Evolutionary conservation across 108 stramenopile genomes (phyloP).

Genomic region (Fragilariopsis cylindrus): DNA sequence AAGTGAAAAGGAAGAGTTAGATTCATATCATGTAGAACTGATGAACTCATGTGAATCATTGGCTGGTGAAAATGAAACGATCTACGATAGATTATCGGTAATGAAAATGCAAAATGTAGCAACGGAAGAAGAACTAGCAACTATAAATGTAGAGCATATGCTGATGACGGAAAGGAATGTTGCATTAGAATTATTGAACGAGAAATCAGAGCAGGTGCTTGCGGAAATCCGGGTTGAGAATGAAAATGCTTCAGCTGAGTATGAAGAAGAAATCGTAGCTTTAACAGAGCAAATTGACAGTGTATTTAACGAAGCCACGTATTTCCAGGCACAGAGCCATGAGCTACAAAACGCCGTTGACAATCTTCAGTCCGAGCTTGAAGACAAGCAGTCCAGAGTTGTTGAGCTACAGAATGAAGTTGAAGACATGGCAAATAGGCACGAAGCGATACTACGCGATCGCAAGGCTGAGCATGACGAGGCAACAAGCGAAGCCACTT

Average conservation of each 20-base stretch:
- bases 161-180: conserved; percentile 2
- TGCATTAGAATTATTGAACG: background rate
- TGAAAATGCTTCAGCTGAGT: background rate
- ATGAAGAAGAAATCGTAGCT: conserved; percentile 12
- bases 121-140: background rate
- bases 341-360: conserved; percentile 9
- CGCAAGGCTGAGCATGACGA: conserved; percentile 32
- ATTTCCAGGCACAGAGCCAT: background rate
- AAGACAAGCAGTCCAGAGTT: conserved; percentile 17
- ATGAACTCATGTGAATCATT: background rate
- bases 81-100: background rate
- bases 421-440: background rate
- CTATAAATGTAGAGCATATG: conserved; percentile 2
- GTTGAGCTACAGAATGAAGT: conserved; percentile 9
- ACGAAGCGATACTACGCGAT: conserved; percentile 2
- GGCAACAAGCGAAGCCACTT: conserved; percentile 7
- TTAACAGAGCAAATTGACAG: conserved; percentile 6
- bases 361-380: background rate
- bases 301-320: conserved; percentile 3
- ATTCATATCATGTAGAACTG: conserved; percentile 13
- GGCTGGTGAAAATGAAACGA: background rate
- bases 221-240: background rate
- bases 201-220: background rate
- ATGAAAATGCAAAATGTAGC: background rate
- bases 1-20: conserved; percentile 5